Evolutionary conservation across 2,329 filamentous ascomycete species (phyloP).

Genomic region (Rutstroemia sydowiana): DNA sequence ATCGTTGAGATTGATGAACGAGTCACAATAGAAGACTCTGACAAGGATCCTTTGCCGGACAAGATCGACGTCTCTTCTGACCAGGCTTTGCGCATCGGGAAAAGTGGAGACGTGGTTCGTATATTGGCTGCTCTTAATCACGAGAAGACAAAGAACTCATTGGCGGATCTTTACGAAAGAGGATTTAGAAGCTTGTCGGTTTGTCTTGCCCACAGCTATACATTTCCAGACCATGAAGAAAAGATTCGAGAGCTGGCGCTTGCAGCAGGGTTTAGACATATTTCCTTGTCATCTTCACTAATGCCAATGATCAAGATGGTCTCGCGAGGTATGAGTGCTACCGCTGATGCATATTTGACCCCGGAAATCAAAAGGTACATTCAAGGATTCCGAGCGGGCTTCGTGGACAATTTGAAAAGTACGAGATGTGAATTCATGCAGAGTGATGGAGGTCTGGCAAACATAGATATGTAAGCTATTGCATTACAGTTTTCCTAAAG

Average conservation of each 20-base stretch:
- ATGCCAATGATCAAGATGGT: slow-evolving; percentile 69
- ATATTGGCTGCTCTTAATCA: slow-evolving; percentile 35
- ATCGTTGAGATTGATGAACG: slow-evolving; percentile 67
- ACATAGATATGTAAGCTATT: not conserved
- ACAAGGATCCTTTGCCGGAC: slow-evolving; percentile 54
- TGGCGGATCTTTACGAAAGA: slow-evolving; percentile 50
- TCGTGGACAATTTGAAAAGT: slow-evolving; percentile 53
- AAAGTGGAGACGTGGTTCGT: slow-evolving; percentile 29
- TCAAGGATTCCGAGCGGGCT: slow-evolving; percentile 55
- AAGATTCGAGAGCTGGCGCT: slow-evolving; percentile 52
- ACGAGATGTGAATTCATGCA: slow-evolving; percentile 67
- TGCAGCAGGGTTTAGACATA: slow-evolving; percentile 56
- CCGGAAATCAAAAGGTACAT: slow-evolving; percentile 63
- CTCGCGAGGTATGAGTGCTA: slow-evolving; percentile 52
- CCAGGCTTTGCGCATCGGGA: not conserved
- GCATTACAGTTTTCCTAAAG: not conserved
- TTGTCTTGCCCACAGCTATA: slow-evolving; percentile 63
- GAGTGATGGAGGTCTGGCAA: slow-evolving; percentile 30
- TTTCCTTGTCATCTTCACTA: slow-evolving; percentile 57
- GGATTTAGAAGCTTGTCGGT: slow-evolving; percentile 58
- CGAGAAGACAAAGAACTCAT: slow-evolving; percentile 31
- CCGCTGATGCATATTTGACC: slow-evolving; percentile 62
- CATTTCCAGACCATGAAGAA: slow-evolving; percentile 57
- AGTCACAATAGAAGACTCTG: slow-evolving; percentile 65
- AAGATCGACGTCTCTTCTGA: not conserved